Evolutionary conservation across 345 rosid species (phyloP).

Genomic region (Dimocarpus longan): DNA sequence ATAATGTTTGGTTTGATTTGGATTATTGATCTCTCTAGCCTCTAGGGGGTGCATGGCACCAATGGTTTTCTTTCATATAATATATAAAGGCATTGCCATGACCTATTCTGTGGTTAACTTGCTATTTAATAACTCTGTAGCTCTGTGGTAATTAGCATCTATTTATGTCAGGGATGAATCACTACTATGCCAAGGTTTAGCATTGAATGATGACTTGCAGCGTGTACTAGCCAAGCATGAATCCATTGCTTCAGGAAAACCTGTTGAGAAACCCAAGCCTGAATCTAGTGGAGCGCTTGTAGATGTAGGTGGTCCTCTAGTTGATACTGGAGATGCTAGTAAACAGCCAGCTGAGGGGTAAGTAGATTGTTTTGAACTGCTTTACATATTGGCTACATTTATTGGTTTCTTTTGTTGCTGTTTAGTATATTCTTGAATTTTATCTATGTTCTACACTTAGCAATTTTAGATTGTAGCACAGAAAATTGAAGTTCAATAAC

Average conservation of each 20-base stretch:
- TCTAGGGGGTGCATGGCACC: neutral
- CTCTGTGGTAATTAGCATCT: slow-evolving; percentile 8
- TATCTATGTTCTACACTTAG: neutral
- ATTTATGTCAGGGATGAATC: slow-evolving; percentile 82
- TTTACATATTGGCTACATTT: slow-evolving; percentile 2
- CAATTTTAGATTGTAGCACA: neutral
- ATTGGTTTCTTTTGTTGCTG: slow-evolving; percentile 7
- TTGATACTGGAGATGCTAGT: slow-evolving; percentile 69
- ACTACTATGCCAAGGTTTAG: slow-evolving; percentile 85
- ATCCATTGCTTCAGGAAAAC: slow-evolving; percentile 72
- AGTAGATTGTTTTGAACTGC: slow-evolving; percentile 19
- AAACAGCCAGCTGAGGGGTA: slow-evolving; percentile 60
- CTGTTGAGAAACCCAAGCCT: slow-evolving; percentile 55
- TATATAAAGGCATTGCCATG: neutral
- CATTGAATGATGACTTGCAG: slow-evolving; percentile 96
- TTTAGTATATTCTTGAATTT: neutral
- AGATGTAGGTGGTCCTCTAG: slow-evolving; percentile 65
- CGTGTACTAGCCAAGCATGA: slow-evolving; percentile 89
- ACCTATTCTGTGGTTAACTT: neutral
- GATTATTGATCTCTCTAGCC: neutral
- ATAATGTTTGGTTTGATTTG: neutral
- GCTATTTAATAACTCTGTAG: neutral
- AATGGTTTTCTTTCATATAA: neutral
- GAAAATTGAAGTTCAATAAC: neutral
- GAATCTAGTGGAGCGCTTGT: slow-evolving; percentile 58